Evolutionary conservation across 2,329 filamentous ascomycete species (phyloP), one percentile per base, ranked within the genome.

Genomic region (Cadophora sp.): DNA sequence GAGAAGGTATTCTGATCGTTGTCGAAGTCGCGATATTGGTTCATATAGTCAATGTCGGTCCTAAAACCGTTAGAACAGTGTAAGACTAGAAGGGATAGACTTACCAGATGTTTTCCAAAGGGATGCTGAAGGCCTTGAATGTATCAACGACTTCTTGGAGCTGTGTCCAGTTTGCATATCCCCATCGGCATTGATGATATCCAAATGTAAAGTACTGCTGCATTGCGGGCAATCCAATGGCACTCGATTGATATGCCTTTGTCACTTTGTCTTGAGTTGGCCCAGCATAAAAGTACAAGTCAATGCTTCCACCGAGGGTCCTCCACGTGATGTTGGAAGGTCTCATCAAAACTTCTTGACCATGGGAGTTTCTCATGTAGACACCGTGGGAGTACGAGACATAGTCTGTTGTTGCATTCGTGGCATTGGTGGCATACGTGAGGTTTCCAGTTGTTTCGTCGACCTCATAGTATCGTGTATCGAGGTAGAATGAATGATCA

Each of bases 181-280:
- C 93, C 89, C 92, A 96, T 67, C 91, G 85, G 73, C 92, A 95
- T 76, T 96, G 92, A 71, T 96, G 93, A 76, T 85, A 95, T 0
- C 93, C 93, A 68, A 96, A 87, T 0, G 89, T 88, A 83, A 88
- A 95, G 80, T 96, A 96, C 71, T 91, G 89, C 75, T 94, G 90
- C 87, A 95, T 89, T 0, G 89, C 89, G 0, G 92, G 92, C 5
- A 92, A 80, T 0, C 92, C 92, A 61, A 90, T 82, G 1, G 89
- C 85, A 62, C 85, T 88, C 65, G 80, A 78, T 69, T 92, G 89
- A 75, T 95, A 96, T 47, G 90, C 84, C 76, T 87, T 87, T 18
- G 88, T 91, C 27, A 94, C 88, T 14, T 89, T 85, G 7, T 85
- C 82, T 66, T 89, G 89, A 0, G 84, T 88, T 0, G 91, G 91